Evolutionary conservation across 106 monocot species (phyloP).

Genomic region (Dendrobium catenatum): DNA sequence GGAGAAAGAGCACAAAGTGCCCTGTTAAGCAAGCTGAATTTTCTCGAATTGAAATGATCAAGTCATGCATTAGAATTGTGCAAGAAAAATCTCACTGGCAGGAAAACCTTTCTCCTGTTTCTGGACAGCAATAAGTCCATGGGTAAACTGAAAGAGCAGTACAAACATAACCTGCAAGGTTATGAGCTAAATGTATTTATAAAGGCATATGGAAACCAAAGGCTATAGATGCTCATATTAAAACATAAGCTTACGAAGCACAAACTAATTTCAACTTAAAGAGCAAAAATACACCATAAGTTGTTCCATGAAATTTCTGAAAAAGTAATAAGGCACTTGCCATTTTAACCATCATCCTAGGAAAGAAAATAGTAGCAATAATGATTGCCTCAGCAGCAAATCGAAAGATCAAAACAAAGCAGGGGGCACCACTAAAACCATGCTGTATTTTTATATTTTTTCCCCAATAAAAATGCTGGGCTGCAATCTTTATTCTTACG

Average conservation of each 20-base stretch:
- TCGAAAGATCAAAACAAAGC: background rate
- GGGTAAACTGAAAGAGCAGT: conserved; percentile 52
- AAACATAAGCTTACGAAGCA: background rate
- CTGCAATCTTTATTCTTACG: background rate
- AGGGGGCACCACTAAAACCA: background rate
- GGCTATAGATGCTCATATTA: background rate
- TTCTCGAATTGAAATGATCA: background rate
- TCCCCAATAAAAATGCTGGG: background rate
- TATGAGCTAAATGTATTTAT: background rate
- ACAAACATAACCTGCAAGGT: conserved; percentile 77
- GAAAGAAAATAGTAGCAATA: background rate
- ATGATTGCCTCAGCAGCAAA: background rate
- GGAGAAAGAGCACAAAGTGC: conserved; percentile 14
- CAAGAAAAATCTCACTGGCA: conserved; percentile 51
- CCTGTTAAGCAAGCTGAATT: background rate
- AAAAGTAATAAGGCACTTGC: background rate
- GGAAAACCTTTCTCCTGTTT: conserved; percentile 62
- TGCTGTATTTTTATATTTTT: background rate
- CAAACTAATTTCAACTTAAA: background rate
- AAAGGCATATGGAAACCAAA: background rate
- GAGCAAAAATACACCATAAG: background rate
- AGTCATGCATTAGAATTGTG: background rate
- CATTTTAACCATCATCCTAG: background rate
- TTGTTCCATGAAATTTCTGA: background rate
- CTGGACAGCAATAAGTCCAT: conserved; percentile 65